These are phyloP conservation scores for Aspergillus neotritici DNA, from an alignment of 2,329 filamentous ascomycete species.

Conservation along the genomic window DNA sequence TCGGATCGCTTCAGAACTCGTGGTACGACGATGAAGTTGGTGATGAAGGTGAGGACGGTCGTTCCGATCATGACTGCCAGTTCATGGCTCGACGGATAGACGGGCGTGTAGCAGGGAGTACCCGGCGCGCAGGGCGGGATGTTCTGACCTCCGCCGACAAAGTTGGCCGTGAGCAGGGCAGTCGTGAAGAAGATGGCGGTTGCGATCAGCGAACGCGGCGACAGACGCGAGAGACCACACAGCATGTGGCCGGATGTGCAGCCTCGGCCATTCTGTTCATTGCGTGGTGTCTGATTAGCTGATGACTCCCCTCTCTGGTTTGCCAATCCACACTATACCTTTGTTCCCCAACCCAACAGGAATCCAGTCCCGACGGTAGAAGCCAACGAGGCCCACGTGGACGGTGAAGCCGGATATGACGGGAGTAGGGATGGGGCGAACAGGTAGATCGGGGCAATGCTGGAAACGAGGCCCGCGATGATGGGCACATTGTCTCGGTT, in stretches of 20 bases:
- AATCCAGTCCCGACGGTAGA: constrained; percentile 40
- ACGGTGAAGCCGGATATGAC: constrained; percentile 34
- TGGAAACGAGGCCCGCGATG: constrained; percentile 44
- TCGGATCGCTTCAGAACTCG: constrained; percentile 24
- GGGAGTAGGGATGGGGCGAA: constrained; percentile 44
- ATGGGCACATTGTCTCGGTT: constrained; percentile 41
- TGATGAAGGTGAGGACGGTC: constrained; percentile 25
- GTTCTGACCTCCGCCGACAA: constrained; percentile 28
- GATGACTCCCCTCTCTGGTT: background rate
- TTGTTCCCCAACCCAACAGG: constrained; percentile 49
- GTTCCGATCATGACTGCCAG: constrained; percentile 31
- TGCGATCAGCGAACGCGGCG: constrained; percentile 46
- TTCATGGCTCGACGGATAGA: constrained; percentile 37
- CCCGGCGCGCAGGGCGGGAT: constrained; percentile 36
- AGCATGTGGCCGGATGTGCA: constrained; percentile 55
- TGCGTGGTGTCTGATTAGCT: background rate
- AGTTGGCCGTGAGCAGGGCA: constrained; percentile 40
- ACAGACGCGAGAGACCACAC: constrained; percentile 47
- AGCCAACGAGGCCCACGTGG: constrained; percentile 30
- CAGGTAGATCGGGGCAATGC: constrained; percentile 37
- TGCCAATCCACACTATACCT: constrained; percentile 32
- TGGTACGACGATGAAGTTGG: constrained; percentile 32
- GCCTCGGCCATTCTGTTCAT: constrained; percentile 40
- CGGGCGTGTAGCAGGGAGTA: constrained; percentile 43
- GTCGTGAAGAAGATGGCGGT: constrained; percentile 42